These are phyloP conservation scores for Coemansia reversa DNA, from an alignment of 192 early-diverging fungal species.

Conservation along the genomic window DNA sequence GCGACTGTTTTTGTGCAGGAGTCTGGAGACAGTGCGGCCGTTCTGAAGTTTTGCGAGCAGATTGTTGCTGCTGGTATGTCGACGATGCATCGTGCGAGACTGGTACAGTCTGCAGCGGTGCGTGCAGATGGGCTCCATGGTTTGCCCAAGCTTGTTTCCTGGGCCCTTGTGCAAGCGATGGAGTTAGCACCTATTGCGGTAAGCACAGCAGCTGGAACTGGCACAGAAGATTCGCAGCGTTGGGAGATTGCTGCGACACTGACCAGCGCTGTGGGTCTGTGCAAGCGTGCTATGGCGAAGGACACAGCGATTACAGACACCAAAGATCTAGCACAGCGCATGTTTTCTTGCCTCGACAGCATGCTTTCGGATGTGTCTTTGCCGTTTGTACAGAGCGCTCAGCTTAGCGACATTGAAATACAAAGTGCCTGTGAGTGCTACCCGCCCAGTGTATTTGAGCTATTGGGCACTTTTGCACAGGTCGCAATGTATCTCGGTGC, in stretches of 20 bases:
- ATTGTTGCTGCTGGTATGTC: not conserved
- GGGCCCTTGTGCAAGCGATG: constrained; percentile 2
- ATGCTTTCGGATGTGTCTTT: constrained; percentile 10
- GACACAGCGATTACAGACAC: not conserved
- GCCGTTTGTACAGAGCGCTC: constrained; percentile 22
- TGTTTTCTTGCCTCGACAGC: constrained; percentile 3
- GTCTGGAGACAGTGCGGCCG: not conserved
- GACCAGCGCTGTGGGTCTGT: constrained; percentile 16
- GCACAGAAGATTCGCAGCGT: too few relatives aligned
- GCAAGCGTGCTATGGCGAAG: constrained; percentile 3
- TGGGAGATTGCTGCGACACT: constrained; percentile 1
- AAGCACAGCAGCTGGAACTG: not conserved
- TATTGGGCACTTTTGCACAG: constrained; percentile 18
- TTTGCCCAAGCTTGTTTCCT: not conserved
- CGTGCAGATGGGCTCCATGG: constrained; percentile 5
- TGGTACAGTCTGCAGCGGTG: constrained; percentile 15
- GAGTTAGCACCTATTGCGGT: not conserved
- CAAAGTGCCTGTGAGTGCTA: not conserved
- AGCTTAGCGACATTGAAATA: constrained; percentile 6
- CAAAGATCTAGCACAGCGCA: not conserved
- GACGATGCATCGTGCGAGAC: not conserved
- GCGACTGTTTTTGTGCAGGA: constrained; percentile 23
- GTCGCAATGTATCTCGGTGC: constrained; percentile 1
- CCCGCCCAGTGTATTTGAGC: constrained; percentile 19
- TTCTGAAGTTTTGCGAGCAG: constrained; percentile 1